Percentiles rank a stretch among this genome's conserved stretches.
phyloP scores from a whole-genome alignment of 2,329 filamentous ascomycete genomes.

The Colletotrichum acutatum region DNA sequence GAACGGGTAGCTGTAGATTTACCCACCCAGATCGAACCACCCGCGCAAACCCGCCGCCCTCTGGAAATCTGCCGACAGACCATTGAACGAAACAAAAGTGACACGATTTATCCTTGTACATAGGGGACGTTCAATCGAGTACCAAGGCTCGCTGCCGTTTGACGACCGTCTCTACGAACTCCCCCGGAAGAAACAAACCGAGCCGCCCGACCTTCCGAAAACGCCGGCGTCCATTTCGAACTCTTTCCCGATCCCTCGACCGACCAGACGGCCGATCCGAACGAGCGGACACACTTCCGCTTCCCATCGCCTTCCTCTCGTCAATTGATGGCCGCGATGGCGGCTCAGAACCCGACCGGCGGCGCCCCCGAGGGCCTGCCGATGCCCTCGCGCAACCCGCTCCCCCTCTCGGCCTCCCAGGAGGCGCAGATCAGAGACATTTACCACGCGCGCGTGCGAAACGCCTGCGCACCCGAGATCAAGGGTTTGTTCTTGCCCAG shows the following conservation, averaged over 20 bases:
- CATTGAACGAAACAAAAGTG: not conserved
- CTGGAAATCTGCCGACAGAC: not conserved
- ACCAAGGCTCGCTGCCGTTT: not conserved
- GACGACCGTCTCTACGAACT: not conserved
- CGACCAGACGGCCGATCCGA: not conserved
- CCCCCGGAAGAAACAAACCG: not conserved
- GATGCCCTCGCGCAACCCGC: slow-evolving; percentile 77
- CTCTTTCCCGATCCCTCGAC: not conserved
- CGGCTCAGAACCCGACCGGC: slow-evolving; percentile 47
- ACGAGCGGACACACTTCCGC: too few species aligned
- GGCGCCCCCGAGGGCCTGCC: slow-evolving; percentile 40
- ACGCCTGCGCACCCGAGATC: slow-evolving; percentile 80
- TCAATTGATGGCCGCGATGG: slow-evolving; percentile 52
- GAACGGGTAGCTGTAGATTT: slow-evolving; percentile 7
- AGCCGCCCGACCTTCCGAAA: not conserved
- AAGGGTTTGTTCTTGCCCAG: slow-evolving; percentile 64
- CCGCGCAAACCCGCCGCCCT: slow-evolving; percentile 4
- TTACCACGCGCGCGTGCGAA: slow-evolving; percentile 82
- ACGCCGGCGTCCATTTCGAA: not conserved
- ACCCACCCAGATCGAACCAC: slow-evolving; percentile 30
- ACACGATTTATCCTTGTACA: not conserved
- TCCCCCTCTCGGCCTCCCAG: slow-evolving; percentile 84
- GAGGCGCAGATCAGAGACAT: slow-evolving; percentile 85
- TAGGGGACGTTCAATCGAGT: not conserved
- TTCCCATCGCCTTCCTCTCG: not conserved